Evolutionary conservation across 2,329 filamentous ascomycete species (phyloP), one percentile per base, ranked within the genome.

Genomic region (Akanthomyces uredinophilus): DNA sequence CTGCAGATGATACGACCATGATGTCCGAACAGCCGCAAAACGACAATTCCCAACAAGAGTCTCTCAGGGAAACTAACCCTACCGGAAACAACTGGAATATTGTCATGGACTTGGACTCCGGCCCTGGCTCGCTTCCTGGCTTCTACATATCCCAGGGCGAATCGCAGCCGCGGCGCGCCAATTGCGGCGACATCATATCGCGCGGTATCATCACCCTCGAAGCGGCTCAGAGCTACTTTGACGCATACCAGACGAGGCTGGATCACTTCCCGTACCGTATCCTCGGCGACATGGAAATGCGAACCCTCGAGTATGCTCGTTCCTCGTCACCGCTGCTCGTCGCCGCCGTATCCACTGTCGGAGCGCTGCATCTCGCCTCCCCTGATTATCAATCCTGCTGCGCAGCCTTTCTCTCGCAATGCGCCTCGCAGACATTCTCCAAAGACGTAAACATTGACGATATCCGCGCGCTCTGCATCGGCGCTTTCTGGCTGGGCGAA

Each of bases 401-500:
- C 39, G 60, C 60, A 14, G 60, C 60, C 8, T 62, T 62, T n/a
- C 53, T 62, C 18, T 62, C 60, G 24, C 60, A 62, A 27, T 57
- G 60, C 46, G 60, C 60, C 2, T 62, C 53, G 37, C 60, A 62
- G 37, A 58, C 60, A 3, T 62, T 62, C 2, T 62, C 60, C 16
- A 47, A 49, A 20, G 54, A 83, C 35, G 81, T 86, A 61, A 81
- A 79, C 27, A 71, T 84, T 20, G 84, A 87, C 63, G 82, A 83
- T 63, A 79, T 87, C 22, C 80, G 84, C 3, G 85, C 79, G 1
- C 77, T 88, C 7, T 86, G 83, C 64, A 82, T 87, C 22, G 85
- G 81, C 1, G 83, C 85, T 1, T 88, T 87, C 67, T 87, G 84
- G 84, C 73, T 87, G 2, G 82, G 83, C 2, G 84, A 87, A 5